Percentiles rank a stretch among this genome's conserved stretches.
Conservation (phyloP, 345 rosid species). For the Nasturtium officinale region DNA sequence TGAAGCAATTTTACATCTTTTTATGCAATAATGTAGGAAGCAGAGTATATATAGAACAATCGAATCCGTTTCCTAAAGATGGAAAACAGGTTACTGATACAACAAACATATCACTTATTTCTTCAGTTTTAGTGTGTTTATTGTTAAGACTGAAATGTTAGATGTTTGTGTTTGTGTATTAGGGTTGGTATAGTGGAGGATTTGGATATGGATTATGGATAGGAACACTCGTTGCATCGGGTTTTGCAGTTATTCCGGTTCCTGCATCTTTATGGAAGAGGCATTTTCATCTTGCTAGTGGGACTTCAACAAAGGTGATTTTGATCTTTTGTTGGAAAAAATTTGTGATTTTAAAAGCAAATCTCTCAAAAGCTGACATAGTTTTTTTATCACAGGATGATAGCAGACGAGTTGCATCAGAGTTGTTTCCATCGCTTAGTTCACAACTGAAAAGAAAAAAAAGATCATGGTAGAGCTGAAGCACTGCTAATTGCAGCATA, state of each 20-base stretch:
- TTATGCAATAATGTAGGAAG: slow-evolving; percentile 50
- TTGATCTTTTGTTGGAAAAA: slow-evolving; percentile 14
- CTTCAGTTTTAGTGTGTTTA: background rate
- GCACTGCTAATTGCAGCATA: slow-evolving; percentile 83
- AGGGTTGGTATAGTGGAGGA: slow-evolving; percentile 99
- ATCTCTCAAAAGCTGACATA: background rate
- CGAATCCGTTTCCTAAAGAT: slow-evolving; percentile 73
- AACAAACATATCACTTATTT: too few relatives aligned
- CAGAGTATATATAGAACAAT: slow-evolving; percentile 70
- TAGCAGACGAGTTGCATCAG: slow-evolving; percentile 74
- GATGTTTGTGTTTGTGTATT: background rate
- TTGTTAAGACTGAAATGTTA: background rate
- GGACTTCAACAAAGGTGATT: slow-evolving; percentile 57
- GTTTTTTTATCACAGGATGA: slow-evolving; percentile 63
- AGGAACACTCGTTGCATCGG: slow-evolving; percentile 82
- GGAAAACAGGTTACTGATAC: slow-evolving; percentile 63
- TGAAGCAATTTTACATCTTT: background rate
- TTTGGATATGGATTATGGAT: slow-evolving; percentile 92
- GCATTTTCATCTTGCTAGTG: slow-evolving; percentile 60
- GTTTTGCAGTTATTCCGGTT: slow-evolving; percentile 83
- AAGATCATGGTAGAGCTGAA: slow-evolving; percentile 95
- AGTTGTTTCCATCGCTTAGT: slow-evolving; percentile 71
- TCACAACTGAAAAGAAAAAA: slow-evolving; percentile 66
- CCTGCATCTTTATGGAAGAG: slow-evolving; percentile 78
- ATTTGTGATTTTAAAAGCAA: background rate